A percentile compares a stretch with the other conserved stretches of the same genome.
Conservation (phyloP, 108 stramenopile genomes). For the Stephanodiscus triporus region DNA sequence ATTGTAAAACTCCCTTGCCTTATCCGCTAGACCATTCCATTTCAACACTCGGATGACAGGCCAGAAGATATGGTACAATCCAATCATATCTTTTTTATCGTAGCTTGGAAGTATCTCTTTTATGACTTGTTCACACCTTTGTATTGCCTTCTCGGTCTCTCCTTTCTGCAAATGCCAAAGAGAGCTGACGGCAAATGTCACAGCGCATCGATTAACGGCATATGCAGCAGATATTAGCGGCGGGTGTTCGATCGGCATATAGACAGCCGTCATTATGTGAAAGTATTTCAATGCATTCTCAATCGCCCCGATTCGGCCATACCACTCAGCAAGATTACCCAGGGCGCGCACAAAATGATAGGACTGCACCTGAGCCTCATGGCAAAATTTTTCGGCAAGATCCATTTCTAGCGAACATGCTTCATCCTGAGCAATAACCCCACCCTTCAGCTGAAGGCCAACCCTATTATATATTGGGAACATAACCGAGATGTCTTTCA, state of each 20-base stretch:
- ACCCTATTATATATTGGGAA: slow-evolving; percentile 40
- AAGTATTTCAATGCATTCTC: slow-evolving; percentile 23
- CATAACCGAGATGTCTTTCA: slow-evolving; percentile 38
- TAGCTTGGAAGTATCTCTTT: slow-evolving; percentile 26
- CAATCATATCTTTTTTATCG: slow-evolving; percentile 32
- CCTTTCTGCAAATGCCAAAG: slow-evolving; percentile 34
- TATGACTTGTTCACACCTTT: slow-evolving; percentile 34
- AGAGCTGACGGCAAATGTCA: slow-evolving; percentile 23
- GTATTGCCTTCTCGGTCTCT: slow-evolving; percentile 31
- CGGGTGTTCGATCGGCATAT: slow-evolving; percentile 33
- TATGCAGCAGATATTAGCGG: slow-evolving; percentile 21
- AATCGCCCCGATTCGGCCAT: slow-evolving; percentile 2
- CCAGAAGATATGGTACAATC: slow-evolving; percentile 22
- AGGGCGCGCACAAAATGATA: slow-evolving; percentile 37
- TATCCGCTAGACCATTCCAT: slow-evolving; percentile 39
- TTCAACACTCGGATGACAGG: slow-evolving; percentile 40
- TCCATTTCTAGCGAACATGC: slow-evolving; percentile 34
- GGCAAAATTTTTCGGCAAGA: slow-evolving; percentile 30
- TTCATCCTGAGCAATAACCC: slow-evolving; percentile 35
- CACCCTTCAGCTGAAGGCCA: slow-evolving; percentile 29
- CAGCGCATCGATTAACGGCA: slow-evolving; percentile 31
- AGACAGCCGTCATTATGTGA: slow-evolving; percentile 19
- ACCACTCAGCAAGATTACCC: slow-evolving; percentile 14
- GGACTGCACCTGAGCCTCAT: slow-evolving; percentile 37
- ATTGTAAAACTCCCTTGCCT: slow-evolving; percentile 30